These are phyloP conservation scores for Daedaleopsis sinensis DNA, from an alignment of 768 basidiomycete species.

Conservation along the genomic window DNA sequence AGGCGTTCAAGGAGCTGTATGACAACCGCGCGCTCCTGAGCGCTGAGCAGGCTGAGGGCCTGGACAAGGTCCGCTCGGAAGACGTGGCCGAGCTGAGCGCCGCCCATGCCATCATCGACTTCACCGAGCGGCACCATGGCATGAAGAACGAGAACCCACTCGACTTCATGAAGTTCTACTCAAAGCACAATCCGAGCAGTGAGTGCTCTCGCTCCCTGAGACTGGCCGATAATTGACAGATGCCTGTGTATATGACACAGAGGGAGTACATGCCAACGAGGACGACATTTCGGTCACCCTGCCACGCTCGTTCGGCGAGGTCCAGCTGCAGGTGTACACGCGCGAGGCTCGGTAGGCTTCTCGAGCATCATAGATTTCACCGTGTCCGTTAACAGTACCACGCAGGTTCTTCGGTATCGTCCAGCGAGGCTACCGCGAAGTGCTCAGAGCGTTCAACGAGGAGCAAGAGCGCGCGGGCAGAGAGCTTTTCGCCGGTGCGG, in stretches of 20 bases:
- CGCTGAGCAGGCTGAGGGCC: slow-evolving; percentile 3
- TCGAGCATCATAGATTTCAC: neutral
- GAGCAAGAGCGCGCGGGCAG: neutral
- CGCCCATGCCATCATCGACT: slow-evolving; percentile 65
- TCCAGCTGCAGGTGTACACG: slow-evolving; percentile 70
- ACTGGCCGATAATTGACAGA: neutral
- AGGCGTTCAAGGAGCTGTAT: slow-evolving; percentile 30
- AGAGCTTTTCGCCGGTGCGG: neutral
- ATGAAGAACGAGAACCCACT: slow-evolving; percentile 73
- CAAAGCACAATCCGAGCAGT: slow-evolving; percentile 65
- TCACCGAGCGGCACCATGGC: slow-evolving; percentile 74
- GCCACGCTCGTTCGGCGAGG: slow-evolving; percentile 69
- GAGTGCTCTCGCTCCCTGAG: slow-evolving; percentile 2
- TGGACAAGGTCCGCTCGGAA: slow-evolving; percentile 18
- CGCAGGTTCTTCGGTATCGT: slow-evolving; percentile 59
- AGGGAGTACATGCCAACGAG: slow-evolving; percentile 46
- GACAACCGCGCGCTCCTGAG: neutral
- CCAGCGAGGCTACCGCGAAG: slow-evolving; percentile 65
- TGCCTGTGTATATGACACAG: neutral
- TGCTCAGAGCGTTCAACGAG: slow-evolving; percentile 32
- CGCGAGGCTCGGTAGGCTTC: slow-evolving; percentile 49
- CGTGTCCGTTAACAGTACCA: neutral
- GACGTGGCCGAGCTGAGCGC: slow-evolving; percentile 40
- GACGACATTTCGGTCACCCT: slow-evolving; percentile 69
- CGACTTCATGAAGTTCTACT: slow-evolving; percentile 72